Evolutionary conservation across 208 protist species (phyloP).

Genomic region (Wallacemonas sp.): DNA sequence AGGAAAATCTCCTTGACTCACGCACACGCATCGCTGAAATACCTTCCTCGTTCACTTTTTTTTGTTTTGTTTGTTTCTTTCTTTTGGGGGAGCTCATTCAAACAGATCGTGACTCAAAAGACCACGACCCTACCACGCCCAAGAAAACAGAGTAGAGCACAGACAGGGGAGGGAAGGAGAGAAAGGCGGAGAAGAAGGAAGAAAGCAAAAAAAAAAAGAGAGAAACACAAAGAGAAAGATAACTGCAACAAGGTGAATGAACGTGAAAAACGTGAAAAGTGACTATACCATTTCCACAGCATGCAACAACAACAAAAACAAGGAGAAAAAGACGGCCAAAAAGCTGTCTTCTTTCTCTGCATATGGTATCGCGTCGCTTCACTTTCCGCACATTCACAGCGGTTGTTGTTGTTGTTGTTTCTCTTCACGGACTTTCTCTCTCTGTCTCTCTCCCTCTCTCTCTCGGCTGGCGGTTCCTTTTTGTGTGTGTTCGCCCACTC

Average conservation of each 20-base stretch:
- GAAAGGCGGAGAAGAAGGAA: background rate
- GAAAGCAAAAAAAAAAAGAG: slow-evolving; percentile 18
- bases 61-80: background rate
- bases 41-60: background rate
- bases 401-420: background rate
- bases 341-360: too few species aligned
- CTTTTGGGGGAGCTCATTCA: background rate
- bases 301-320: background rate
- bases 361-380: too few species aligned
- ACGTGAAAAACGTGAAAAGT: too few species aligned
- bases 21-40: too few species aligned
- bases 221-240: slow-evolving; percentile 21
- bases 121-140: background rate
- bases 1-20: too few species aligned
- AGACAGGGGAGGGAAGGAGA: background rate
- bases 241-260: background rate
- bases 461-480: background rate
- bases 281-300: too few species aligned
- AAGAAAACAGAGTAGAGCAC: background rate
- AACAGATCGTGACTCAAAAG: too few species aligned
- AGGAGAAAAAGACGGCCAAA: background rate
- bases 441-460: background rate
- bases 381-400: too few species aligned
- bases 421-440: background rate
- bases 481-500: background rate